A percentile compares a stretch with the other conserved stretches of the same genome.
Conservation (phyloP, 441 rosid species). For the Adansonia gregorii region DNA sequence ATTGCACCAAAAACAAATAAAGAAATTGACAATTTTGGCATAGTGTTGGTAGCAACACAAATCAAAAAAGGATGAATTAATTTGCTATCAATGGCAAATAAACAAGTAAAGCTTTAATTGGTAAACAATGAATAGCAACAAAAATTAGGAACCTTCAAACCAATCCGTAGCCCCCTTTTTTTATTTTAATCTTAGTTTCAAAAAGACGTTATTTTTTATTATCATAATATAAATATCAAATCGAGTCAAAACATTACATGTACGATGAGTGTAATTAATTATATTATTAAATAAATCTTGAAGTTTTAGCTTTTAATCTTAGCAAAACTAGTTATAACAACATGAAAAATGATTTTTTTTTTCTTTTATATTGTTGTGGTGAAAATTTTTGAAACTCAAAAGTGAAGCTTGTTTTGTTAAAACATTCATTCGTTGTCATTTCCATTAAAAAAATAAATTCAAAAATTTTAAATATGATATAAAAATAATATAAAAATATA, state of each 20-base stretch:
- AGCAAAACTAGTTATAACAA: not conserved
- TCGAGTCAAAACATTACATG: too few relatives aligned
- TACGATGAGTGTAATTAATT: too few relatives aligned
- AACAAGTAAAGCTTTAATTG: not conserved
- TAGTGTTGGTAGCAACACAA: not conserved
- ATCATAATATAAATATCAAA: too few relatives aligned
- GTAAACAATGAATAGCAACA: not conserved
- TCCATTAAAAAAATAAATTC: not conserved
- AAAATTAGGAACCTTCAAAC: constrained; percentile 21
- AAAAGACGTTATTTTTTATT: too few relatives aligned
- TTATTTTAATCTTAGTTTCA: not conserved
- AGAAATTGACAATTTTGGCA: not conserved
- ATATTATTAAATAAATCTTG: constrained; percentile 3
- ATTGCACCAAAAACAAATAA: not conserved
- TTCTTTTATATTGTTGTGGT: not conserved
- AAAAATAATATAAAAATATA: not conserved
- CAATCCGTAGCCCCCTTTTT: not conserved
- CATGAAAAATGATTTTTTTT: not conserved
- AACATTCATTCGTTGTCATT: not conserved
- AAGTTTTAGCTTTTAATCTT: constrained; percentile 10
- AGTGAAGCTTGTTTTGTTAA: not conserved
- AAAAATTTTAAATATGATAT: not conserved
- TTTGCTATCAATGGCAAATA: not conserved
- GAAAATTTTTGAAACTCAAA: not conserved
- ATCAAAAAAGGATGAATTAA: not conserved